These are phyloP conservation scores for Rubia peregrina DNA, from an alignment of 305 asterid genomes.

Conservation along the genomic window DNA sequence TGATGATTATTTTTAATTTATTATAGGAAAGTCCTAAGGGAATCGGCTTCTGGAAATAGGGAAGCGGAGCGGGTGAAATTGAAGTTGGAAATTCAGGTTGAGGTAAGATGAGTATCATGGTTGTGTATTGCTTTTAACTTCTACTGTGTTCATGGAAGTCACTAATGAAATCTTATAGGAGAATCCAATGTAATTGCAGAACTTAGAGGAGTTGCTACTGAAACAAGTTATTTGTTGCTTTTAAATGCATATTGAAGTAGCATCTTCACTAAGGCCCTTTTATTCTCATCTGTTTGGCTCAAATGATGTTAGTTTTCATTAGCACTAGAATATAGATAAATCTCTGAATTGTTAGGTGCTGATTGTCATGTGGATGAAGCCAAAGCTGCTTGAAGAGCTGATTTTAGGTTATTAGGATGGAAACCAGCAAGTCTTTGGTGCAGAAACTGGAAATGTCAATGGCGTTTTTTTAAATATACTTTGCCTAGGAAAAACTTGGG, in stretches of 20 bases:
- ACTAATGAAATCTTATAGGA: not conserved
- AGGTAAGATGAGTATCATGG: constrained; percentile 37
- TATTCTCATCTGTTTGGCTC: not conserved
- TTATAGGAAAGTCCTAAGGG: constrained; percentile 77
- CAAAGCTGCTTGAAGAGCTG: not conserved
- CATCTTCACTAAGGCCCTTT: not conserved
- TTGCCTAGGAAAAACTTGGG: not conserved
- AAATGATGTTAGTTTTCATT: not conserved
- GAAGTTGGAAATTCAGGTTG: constrained; percentile 66
- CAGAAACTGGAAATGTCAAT: not conserved
- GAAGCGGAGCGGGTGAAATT: constrained; percentile 80
- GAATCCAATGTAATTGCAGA: not conserved
- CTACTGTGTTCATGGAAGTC: not conserved
- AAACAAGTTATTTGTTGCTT: not conserved
- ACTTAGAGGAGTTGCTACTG: not conserved
- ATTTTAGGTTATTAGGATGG: not conserved
- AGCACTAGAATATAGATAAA: not conserved
- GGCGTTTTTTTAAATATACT: not conserved
- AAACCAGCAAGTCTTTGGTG: not conserved
- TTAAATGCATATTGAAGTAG: not conserved
- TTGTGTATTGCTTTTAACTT: not conserved
- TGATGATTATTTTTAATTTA: constrained; percentile 7
- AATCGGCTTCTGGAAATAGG: constrained; percentile 85
- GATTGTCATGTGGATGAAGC: not conserved
- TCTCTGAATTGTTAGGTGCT: not conserved